Percentiles rank a stretch among this genome's conserved stretches.
Conservation (phyloP, 2,329 filamentous ascomycete species). For the Microcera coccophila region DNA sequence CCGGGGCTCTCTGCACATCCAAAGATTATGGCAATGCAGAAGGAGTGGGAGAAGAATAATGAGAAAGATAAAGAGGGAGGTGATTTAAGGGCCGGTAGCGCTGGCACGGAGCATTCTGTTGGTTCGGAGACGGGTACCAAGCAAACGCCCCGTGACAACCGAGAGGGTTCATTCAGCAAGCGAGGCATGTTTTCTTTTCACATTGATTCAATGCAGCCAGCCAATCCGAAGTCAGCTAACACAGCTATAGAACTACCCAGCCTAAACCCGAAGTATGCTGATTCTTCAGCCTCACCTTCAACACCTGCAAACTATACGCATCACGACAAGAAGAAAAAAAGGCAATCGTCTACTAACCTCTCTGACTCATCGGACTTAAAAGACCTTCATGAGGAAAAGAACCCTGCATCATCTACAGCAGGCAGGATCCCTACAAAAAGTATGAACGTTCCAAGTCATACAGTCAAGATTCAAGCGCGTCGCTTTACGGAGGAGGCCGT, state of each 20-base stretch:
- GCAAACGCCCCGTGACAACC: not conserved
- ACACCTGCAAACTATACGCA: no score
- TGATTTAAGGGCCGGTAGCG: not conserved
- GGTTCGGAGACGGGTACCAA: not conserved
- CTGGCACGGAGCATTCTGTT: not conserved
- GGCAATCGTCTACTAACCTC: no score
- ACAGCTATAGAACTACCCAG: no score
- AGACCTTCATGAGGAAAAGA: no score
- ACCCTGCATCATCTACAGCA: no score
- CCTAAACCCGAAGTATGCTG: no score
- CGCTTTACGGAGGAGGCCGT: slow-evolving; percentile 22
- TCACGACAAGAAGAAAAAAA: no score
- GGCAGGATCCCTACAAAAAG: no score
- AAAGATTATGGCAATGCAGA: slow-evolving; percentile 28
- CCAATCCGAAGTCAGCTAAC: no score
- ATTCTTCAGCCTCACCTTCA: no score
- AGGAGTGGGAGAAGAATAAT: slow-evolving; percentile 26
- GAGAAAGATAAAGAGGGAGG: not conserved
- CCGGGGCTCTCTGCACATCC: slow-evolving; percentile 12
- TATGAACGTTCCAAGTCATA: not conserved
- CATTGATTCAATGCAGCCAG: no score
- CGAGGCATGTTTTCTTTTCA: not conserved
- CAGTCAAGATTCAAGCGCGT: slow-evolving; percentile 8
- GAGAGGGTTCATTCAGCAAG: not conserved
- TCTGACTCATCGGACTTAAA: no score